Base-by-base conservation (phyloP, 2,329 filamentous ascomycete genomes). In the Leptographium lundbergii region DNA sequence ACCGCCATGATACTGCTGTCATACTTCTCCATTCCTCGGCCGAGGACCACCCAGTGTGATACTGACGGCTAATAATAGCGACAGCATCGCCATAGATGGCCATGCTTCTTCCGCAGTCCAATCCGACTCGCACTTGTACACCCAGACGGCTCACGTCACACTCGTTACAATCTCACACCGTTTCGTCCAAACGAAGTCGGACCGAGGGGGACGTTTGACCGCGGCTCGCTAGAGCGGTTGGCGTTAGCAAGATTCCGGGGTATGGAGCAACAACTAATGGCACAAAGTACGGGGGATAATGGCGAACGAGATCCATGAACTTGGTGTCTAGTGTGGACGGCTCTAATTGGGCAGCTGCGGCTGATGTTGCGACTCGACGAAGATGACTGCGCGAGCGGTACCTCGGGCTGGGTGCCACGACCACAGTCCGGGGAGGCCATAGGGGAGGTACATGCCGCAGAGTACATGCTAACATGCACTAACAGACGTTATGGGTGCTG, bases 221-320 rank as follows among this genome's bases (percentile, higher is more conserved):
- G 55, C 61, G 59, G 51, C 24, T 32, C 47, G 54, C 61, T 61
- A 62, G 61, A 62, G 10, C 59, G 17, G 24, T 59, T 61, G 22
- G 29, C 59, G 61, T 61, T 61, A 61, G 59, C 51, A 45, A 29
- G 11, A n/a, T 34, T 29, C 57, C 32, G 47, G 53, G 58, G 54
- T 48, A 54, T 27, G 29, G n/a, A 32, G 50, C 10, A 34, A n/a
- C 19, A n/a, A n/a, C 42, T 6, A 6, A 45, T n/a, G 42, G 19
- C 42, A 45, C 42, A 45, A 45, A 45, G 42, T 45, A 45, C 42
- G 42, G 42, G 36, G 42, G 19, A 45, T n/a, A 22, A 19, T n/a
- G 42, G 42, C 7, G 17, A 4, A 45, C 19, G 19, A 34, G 9
- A 45, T 9, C 42, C 36, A 39, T 13, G 14, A 11, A 39, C 36